These are phyloP conservation scores for Copromyces sp. DNA, from an alignment of 495 filamentous ascomycete genomes.

Conservation along the genomic window DNA sequence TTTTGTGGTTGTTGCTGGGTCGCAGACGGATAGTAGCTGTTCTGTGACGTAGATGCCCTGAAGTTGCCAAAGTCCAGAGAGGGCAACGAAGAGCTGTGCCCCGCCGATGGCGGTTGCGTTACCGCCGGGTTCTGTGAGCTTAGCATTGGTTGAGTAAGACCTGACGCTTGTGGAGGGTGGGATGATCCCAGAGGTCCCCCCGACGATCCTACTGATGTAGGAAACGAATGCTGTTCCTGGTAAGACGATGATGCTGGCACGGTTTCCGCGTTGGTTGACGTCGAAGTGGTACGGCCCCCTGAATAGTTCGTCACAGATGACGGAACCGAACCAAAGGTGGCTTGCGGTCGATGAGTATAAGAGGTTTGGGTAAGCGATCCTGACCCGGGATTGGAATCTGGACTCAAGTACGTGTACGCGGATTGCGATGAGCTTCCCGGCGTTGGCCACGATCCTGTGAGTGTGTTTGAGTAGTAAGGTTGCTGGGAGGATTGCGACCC, in stretches of 20 bases:
- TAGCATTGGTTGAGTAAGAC: constrained; percentile 10
- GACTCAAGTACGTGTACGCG: constrained; percentile 45
- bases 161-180: constrained; percentile 17
- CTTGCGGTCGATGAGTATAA: constrained; percentile 10
- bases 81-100: constrained; percentile 1
- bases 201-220: constrained; percentile 24
- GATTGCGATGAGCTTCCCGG: constrained; percentile 41
- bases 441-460: constrained; percentile 39
- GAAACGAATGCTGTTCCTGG: constrained; percentile 21
- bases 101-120: constrained; percentile 47
- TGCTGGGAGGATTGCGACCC: constrained; percentile 40
- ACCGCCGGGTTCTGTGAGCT: constrained; percentile 21
- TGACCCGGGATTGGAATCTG: constrained; percentile 24
- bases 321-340: constrained; percentile 6
- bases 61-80: constrained; percentile 33
- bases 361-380: constrained; percentile 14
- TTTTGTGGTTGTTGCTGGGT: background rate
- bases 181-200: constrained; percentile 14
- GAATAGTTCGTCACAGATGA: constrained; percentile 12
- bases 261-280: constrained; percentile 21
- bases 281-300: constrained; percentile 22
- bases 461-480: constrained; percentile 37
- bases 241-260: constrained; percentile 19
- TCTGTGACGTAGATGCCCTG: constrained; percentile 34
- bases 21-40: constrained; percentile 1